Conservation (phyloP, 129 eudicot genomes). For the Erigeron canadensis region DNA sequence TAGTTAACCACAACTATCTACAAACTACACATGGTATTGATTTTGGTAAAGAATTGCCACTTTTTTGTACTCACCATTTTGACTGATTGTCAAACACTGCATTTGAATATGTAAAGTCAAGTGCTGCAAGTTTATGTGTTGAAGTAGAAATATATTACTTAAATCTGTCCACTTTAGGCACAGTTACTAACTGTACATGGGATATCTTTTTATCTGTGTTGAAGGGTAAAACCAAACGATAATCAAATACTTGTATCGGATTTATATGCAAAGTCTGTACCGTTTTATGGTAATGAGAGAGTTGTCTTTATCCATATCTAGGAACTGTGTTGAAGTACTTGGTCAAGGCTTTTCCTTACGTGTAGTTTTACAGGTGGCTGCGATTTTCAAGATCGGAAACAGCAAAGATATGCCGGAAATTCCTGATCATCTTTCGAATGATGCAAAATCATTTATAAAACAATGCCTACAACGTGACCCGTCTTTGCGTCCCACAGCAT, state of each 20-base stretch:
- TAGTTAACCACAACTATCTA: not conserved
- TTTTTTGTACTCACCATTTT: not conserved
- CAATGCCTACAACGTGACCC: constrained; percentile 86
- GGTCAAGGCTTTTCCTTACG: not conserved
- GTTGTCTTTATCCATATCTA: not conserved
- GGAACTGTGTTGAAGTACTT: not conserved
- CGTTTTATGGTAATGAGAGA: not conserved
- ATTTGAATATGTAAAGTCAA: not conserved
- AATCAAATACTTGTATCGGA: not conserved
- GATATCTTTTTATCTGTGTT: not conserved
- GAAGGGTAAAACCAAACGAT: not conserved
- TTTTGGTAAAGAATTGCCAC: not conserved
- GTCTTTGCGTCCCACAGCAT: constrained; percentile 69
- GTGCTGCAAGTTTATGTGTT: constrained; percentile 1
- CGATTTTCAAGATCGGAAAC: constrained; percentile 94
- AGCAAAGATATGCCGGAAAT: constrained; percentile 92
- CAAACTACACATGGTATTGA: not conserved
- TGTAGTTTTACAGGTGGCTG: constrained; percentile 64
- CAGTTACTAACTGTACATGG: not conserved
- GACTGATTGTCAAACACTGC: not conserved
- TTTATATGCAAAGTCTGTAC: not conserved
- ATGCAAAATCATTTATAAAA: constrained; percentile 72
- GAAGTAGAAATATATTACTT: not conserved
- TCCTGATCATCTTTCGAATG: constrained; percentile 72
- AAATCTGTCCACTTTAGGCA: not conserved